Evolutionary conservation across 352 stramenopile genomes (phyloP), one percentile per base, ranked within the genome.

Genomic region (Phytopythium ostracodes): DNA sequence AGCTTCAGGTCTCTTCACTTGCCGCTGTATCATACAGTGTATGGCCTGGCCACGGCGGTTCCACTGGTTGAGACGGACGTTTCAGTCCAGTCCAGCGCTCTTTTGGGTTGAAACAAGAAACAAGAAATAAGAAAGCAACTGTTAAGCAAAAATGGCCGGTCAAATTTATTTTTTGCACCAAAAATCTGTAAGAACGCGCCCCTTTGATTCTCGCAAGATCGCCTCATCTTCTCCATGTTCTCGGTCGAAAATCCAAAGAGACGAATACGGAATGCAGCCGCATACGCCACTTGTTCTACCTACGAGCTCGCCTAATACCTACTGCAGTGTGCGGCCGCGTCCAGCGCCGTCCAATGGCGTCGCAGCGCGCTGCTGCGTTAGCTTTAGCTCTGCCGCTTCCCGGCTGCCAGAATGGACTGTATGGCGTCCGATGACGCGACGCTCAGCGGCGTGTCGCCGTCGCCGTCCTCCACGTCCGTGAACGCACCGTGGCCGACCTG

Each of bases 401-500:
- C 57, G 58, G 52, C 59, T 49, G 60, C 43, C 68, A 89, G 73
- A 36, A 90, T 86, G n/a, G 65, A 63, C 18, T 73, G 65, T 36
- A 92, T 61, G 9, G 63, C 58, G 27, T 78, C 54, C 8, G 67
- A 80, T 15, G 71, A 72, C 24, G 80, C 81, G 31, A 63, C 72
- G 20, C 56, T 72, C 18, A 84, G 59, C 25, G 84, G 79, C 24
- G 84, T 89, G 52, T 90, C 81, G 33, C 84, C 84, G 56, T 91
- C 84, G 40, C 76, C 71, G 67, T 92, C 84, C 63, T 81, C 70
- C 8, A 91, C 68, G 53, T 89, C 73, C 18, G 75, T 65, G 24
- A 77, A 65, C 7, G 84, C 84, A n/a, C 81, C 84, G 66, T 90
- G 70, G 4, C 66, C 65, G 67, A 92, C 69, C 81, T 90, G 57